Evolutionary conservation across 169 alveolate species (phyloP).

Genomic region (Cryptosporidium meleagridis): DNA sequence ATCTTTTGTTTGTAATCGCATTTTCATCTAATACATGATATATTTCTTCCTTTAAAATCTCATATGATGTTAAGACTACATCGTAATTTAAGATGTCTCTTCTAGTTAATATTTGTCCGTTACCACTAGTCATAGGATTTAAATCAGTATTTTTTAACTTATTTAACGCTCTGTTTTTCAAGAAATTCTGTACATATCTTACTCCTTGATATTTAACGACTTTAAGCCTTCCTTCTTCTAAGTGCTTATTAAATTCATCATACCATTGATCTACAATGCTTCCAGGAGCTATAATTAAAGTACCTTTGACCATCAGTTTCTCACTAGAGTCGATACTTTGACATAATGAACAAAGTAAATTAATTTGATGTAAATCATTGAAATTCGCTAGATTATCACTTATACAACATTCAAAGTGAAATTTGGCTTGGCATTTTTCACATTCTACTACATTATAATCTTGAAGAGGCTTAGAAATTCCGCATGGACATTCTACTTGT

Average conservation of each 20-base stretch:
- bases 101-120: constrained; percentile 2
- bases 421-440: background rate
- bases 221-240: constrained; percentile 1
- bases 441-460: background rate
- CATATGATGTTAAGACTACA: constrained; percentile 47
- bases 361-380: too few relatives aligned
- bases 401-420: constrained; percentile 42
- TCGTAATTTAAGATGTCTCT: constrained; percentile 29
- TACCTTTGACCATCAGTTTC: background rate
- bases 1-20: constrained; percentile 18
- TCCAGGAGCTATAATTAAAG: constrained; percentile 59
- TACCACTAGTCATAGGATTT: too few relatives aligned
- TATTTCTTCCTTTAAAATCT: constrained; percentile 43
- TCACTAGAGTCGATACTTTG: background rate
- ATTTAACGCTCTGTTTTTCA: background rate
- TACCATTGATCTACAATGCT: constrained; percentile 69
- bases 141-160: background rate
- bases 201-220: constrained; percentile 54
- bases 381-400: background rate
- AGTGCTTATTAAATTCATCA: constrained; percentile 49
- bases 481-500: constrained; percentile 63
- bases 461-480: background rate
- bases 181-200: constrained; percentile 18
- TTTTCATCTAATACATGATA: constrained; percentile 49
- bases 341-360: constrained; percentile 39